Conservation (phyloP, 257 asterid species). For the Solanum chmielewskii region DNA sequence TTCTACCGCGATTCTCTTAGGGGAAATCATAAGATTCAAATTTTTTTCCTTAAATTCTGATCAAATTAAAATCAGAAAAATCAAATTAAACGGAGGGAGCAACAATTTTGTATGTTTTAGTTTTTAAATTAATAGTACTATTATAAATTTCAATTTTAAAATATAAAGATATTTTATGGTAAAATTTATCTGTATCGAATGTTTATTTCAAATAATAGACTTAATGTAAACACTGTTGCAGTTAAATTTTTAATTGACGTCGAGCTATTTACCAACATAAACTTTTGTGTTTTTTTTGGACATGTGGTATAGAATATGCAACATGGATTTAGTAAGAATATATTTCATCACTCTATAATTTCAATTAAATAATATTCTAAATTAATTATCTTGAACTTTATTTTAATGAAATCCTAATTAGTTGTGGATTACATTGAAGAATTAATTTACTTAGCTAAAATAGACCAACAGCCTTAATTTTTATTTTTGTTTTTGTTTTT, state of each 20-base stretch:
- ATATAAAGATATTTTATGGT: background rate
- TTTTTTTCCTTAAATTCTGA: background rate
- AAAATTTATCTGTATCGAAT: too few relatives aligned
- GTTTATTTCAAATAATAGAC: too few relatives aligned
- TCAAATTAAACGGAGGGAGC: too few relatives aligned
- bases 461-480: background rate
- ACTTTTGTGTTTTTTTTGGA: background rate
- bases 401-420: background rate
- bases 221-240: accelerated
- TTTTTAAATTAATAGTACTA: background rate
- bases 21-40: background rate
- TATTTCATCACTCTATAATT: background rate
- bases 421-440: background rate
- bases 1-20: background rate
- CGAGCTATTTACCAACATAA: background rate
- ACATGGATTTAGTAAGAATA: background rate
- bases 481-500: background rate
- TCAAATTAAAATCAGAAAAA: background rate
- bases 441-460: background rate
- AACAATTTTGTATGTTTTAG: too few relatives aligned
- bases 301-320: background rate
- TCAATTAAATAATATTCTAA: background rate
- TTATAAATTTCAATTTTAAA: background rate
- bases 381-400: background rate
- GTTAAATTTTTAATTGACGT: background rate